Evolutionary conservation across 257 asterid genomes (phyloP), one percentile per base, ranked within the genome.

Genomic region (Knoxia roxburghii): DNA sequence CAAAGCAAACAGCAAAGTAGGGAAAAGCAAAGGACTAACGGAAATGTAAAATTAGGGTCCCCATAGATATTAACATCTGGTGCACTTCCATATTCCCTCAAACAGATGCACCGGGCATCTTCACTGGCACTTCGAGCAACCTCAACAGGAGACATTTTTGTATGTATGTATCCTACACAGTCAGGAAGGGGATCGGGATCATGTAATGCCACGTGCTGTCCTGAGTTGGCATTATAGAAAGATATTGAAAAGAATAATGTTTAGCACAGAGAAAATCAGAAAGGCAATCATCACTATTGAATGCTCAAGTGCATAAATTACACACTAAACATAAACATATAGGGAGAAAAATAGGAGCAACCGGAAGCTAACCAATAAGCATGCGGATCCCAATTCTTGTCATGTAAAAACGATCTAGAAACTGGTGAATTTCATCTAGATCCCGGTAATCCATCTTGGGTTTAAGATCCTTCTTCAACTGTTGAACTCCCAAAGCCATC

Each of bases 401-500:
- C 95, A 93, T 78, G 68, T 90, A 93, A 79, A 93, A 93, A 12
- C 97, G 94, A 78, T 93, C 97, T 9, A 93, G 75, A 67, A 93
- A 93, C 72, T 88, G 85, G 65, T 93, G 96, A 65, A 93, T 93
- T 64, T 90, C 96, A 71, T 82, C 90, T 40, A 90, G 79, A 72
- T 86, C 83, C 68, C 68, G 46, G 64, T 85, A 90, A 69, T 79
- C 85, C 64, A 79, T 69, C 74, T 74, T 86, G 21, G 79, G 87
- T 72, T 75, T 65, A 40, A 93, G 79, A 55, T 82, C 90, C 65
- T 90, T 86, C 77, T 90, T 93, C 71, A 93, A 73, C 85, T 93
- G 97, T 63, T 93, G 97, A 56, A 93, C 95, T 45, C 99, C 99
- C 87, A 93, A 70, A 51, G 99, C 97, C 97, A 93, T 90, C 87